Evolutionary conservation across 345 rosid species (phyloP).

Genomic region (Carallia pectinifolia): DNA sequence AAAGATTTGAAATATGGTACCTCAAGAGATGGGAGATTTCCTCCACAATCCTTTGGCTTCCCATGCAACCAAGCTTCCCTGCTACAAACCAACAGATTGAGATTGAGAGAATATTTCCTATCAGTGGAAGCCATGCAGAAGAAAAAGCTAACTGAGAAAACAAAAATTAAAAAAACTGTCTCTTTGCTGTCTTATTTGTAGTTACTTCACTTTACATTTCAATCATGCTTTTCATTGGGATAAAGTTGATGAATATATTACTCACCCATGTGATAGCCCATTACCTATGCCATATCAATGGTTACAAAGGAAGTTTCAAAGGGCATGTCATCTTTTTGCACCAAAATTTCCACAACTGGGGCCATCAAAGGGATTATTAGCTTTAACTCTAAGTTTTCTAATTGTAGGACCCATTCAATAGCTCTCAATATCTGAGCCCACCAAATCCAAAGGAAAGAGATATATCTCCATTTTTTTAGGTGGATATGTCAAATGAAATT

Average conservation of each 20-base stretch:
- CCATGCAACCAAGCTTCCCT: slow-evolving; percentile 97
- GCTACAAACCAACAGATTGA: slow-evolving; percentile 43
- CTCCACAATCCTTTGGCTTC: slow-evolving; percentile 60
- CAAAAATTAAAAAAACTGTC: slow-evolving; percentile 29
- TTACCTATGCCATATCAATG: slow-evolving; percentile 25
- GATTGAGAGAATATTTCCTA: slow-evolving; percentile 43
- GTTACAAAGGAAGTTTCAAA: slow-evolving; percentile 33
- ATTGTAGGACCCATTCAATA: slow-evolving; percentile 36
- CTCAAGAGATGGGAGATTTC: slow-evolving; percentile 64
- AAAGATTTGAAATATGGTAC: slow-evolving; percentile 37
- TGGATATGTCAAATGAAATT: slow-evolving; percentile 36
- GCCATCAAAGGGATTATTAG: slow-evolving; percentile 34
- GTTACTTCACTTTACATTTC: slow-evolving; percentile 29
- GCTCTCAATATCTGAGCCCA: slow-evolving; percentile 38
- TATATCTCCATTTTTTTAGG: slow-evolving; percentile 43
- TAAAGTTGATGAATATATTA: slow-evolving; percentile 23
- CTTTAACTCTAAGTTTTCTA: slow-evolving; percentile 44
- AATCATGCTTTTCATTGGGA: slow-evolving; percentile 17
- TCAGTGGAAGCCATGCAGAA: slow-evolving; percentile 61
- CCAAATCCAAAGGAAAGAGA: slow-evolving; percentile 62
- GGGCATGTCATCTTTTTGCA: slow-evolving; percentile 30
- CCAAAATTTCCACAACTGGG: slow-evolving; percentile 50
- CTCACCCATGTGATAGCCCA: slow-evolving; percentile 49
- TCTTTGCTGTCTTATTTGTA: slow-evolving; percentile 41
- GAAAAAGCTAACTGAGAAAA: slow-evolving; percentile 32